phyloP scores from a whole-genome alignment of 371 early-diverging fungal species.

The Mortierella sp. region DNA sequence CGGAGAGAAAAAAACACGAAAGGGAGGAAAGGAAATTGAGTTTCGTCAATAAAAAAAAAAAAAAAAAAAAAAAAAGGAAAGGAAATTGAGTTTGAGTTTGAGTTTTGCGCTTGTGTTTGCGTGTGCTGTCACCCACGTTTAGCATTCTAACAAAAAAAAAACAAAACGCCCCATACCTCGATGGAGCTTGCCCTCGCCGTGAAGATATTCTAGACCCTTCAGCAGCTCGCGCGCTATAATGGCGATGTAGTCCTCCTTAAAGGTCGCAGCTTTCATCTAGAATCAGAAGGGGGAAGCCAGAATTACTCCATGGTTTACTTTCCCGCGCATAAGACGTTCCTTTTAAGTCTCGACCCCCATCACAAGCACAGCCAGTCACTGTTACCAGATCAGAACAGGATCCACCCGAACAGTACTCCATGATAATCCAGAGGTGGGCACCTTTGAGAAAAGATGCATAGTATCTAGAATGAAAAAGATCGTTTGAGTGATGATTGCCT shows the following conservation, averaged over 20 bases:
- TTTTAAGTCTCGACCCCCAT: no score
- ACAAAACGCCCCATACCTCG: no score
- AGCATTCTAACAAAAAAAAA: no score
- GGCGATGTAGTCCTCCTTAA: conserved; percentile 91
- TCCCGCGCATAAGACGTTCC: no score
- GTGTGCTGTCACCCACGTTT: no score
- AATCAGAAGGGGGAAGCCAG: neutral
- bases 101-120: no score
- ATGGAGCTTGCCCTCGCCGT: conserved; percentile 94
- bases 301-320: no score
- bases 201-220: conserved; percentile 95
- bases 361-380: neutral
- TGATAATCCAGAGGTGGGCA: conserved; percentile 91
- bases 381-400: conserved; percentile 88
- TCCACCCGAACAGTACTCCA: conserved; percentile 94
- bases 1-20: no score
- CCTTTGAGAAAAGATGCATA: conserved; percentile 85
- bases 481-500: neutral
- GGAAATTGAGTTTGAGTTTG: neutral
- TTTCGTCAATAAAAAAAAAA: conserved; percentile 9
- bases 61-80: no score
- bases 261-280: conserved; percentile 85
- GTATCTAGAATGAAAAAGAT: conserved; percentile 62
- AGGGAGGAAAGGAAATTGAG: conserved; percentile 11
- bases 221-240: conserved; percentile 92